phyloP scores from a whole-genome alignment of 805 yeast genomes.

The Candida patagonica region DNA sequence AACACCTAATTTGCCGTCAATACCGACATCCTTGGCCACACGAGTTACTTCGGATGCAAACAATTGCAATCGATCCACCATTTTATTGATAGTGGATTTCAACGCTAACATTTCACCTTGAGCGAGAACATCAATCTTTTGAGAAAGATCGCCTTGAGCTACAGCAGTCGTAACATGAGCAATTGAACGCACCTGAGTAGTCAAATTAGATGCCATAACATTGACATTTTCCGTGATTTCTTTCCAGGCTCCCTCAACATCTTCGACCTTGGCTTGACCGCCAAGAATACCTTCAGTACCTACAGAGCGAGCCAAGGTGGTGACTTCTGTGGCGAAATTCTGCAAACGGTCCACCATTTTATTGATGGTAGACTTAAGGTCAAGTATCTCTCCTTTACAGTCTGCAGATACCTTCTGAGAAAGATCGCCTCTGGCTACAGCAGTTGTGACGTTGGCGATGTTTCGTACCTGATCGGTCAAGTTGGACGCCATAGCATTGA shows the following conservation, averaged over 20 bases:
- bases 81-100: slow-evolving; percentile 78
- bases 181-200: slow-evolving; percentile 81
- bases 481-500: slow-evolving; percentile 84
- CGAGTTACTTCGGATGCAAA: slow-evolving; percentile 84
- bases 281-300: slow-evolving; percentile 87
- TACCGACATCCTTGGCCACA: slow-evolving; percentile 89
- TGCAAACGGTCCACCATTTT: slow-evolving; percentile 82
- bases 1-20: slow-evolving; percentile 85
- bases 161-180: slow-evolving; percentile 90
- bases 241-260: slow-evolving; percentile 83
- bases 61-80: slow-evolving; percentile 85
- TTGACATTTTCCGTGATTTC: slow-evolving; percentile 76
- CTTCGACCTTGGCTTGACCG: slow-evolving; percentile 75
- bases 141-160: slow-evolving; percentile 80
- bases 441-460: slow-evolving; percentile 80
- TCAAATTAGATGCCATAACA: slow-evolving; percentile 78
- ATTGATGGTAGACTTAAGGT: slow-evolving; percentile 74
- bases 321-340: slow-evolving; percentile 75
- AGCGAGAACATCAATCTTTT: slow-evolving; percentile 80
- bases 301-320: slow-evolving; percentile 77
- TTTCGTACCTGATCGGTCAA: slow-evolving; percentile 82
- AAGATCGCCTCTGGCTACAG: slow-evolving; percentile 76
- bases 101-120: slow-evolving; percentile 84
- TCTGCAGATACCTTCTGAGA: slow-evolving; percentile 80
- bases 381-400: slow-evolving; percentile 72